A percentile compares a stretch with the other conserved stretches of the same genome.
These are phyloP conservation scores for Berberis vulgaris DNA, from an alignment of 164 flowering plant species.

Conservation along the genomic window DNA sequence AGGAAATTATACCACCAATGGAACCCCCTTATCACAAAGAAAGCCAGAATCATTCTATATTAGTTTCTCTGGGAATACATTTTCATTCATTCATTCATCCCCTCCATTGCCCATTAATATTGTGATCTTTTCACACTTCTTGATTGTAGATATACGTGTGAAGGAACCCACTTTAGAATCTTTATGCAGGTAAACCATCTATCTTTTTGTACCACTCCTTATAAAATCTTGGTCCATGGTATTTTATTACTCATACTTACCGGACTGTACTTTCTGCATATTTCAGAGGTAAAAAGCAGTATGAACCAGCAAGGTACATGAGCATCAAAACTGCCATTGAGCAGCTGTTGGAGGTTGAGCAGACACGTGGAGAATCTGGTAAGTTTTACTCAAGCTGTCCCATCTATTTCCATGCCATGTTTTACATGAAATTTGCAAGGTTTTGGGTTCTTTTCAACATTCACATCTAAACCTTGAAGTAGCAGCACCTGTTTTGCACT, in stretches of 20 bases:
- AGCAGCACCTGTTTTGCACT: background rate
- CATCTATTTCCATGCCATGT: background rate
- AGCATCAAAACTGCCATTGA: conserved; percentile 80
- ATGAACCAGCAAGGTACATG: conserved; percentile 91
- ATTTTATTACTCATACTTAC: background rate
- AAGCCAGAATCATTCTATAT: too few species aligned
- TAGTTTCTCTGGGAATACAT: too few species aligned
- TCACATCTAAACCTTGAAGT: background rate
- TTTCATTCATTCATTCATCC: too few species aligned
- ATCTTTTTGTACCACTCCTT: background rate
- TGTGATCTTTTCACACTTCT: background rate
- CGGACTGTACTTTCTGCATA: background rate
- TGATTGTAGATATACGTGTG: conserved; percentile 71
- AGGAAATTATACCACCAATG: too few species aligned
- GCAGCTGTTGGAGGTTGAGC: conserved; percentile 83
- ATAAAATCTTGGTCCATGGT: background rate
- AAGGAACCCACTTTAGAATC: conserved; percentile 90
- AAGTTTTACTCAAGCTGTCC: conserved; percentile 5
- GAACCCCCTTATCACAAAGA: too few species aligned
- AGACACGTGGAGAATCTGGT: conserved; percentile 56
- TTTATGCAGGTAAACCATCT: conserved; percentile 42
- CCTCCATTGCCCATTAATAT: too few species aligned
- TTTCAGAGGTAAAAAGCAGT: conserved; percentile 70
- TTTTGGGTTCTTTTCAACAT: background rate
- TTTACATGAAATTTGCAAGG: background rate